These are phyloP conservation scores for Malus orientalis DNA, from an alignment of 306 rosid species.

Conservation along the genomic window DNA sequence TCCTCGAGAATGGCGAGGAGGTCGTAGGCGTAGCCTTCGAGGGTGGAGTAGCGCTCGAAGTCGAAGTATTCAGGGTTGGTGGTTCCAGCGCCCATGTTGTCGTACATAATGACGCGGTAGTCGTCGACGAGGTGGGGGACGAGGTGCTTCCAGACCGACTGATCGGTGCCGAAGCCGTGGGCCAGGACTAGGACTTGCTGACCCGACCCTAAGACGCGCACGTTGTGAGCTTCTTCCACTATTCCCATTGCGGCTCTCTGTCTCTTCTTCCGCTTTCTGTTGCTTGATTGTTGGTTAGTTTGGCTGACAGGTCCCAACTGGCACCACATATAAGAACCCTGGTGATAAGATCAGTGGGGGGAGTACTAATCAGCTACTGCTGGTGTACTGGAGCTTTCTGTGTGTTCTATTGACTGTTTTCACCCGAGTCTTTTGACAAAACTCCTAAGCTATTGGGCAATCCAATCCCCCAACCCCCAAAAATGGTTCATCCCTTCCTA, in stretches of 20 bases:
- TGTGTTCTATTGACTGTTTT: not conserved
- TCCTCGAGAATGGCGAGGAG: slow-evolving; percentile 62
- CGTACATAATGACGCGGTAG: slow-evolving; percentile 49
- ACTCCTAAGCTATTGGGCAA: too few species aligned
- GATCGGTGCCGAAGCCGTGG: slow-evolving; percentile 85
- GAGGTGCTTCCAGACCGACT: slow-evolving; percentile 76
- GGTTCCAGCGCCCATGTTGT: slow-evolving; percentile 80
- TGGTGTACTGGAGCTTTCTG: not conserved
- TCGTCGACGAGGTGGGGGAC: slow-evolving; percentile 54
- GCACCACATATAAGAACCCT: not conserved
- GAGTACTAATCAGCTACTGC: not conserved
- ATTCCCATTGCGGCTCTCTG: slow-evolving; percentile 40
- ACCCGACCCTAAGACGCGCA: slow-evolving; percentile 52
- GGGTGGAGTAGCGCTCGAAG: slow-evolving; percentile 51
- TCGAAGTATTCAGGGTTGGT: slow-evolving; percentile 85
- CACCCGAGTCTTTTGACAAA: not conserved
- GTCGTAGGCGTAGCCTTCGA: slow-evolving; percentile 70
- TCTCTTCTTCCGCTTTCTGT: not conserved
- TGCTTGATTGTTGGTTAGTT: too few species aligned
- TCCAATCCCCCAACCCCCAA: too few species aligned
- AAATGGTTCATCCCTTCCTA: too few species aligned
- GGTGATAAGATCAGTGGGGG: not conserved
- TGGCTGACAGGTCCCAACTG: not conserved
- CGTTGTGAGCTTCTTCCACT: slow-evolving; percentile 75
- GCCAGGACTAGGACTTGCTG: slow-evolving; percentile 39